phyloP scores from a whole-genome alignment of 371 early-diverging fungal genomes.

The Conidiobolus incongruus region DNA sequence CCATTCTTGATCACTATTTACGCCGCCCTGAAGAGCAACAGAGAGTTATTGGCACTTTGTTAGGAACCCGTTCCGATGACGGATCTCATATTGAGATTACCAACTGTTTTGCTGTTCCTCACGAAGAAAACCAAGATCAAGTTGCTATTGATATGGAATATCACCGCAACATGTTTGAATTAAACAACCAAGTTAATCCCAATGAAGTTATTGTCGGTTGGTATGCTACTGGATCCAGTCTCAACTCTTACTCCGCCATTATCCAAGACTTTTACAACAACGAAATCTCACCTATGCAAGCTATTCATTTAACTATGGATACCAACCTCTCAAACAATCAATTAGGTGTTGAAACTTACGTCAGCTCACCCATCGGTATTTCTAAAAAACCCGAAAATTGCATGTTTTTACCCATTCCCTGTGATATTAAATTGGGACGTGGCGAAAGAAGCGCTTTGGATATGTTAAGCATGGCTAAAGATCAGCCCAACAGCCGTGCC shows the following conservation, averaged over 20 bases:
- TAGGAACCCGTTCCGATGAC: constrained; percentile 66
- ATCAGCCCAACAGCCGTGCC: constrained; percentile 19
- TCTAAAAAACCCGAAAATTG: constrained; percentile 40
- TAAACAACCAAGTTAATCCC: constrained; percentile 74
- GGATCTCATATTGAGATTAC: constrained; percentile 68
- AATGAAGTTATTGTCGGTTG: constrained; percentile 82
- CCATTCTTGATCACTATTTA: constrained; percentile 74
- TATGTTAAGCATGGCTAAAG: constrained; percentile 45
- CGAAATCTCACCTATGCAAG: constrained; percentile 54
- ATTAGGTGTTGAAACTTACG: constrained; percentile 53
- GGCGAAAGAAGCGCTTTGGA: constrained; percentile 73
- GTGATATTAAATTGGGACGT: constrained; percentile 68
- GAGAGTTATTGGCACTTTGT: constrained; percentile 71
- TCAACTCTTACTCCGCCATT: constrained; percentile 54
- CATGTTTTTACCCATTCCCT: constrained; percentile 68
- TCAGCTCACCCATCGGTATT: constrained; percentile 50
- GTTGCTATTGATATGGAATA: constrained; percentile 74
- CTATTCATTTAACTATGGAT: constrained; percentile 76
- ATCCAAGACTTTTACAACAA: constrained; percentile 71
- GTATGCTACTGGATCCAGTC: constrained; percentile 52
- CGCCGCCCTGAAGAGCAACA: constrained; percentile 63
- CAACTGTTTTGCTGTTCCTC: constrained; percentile 68
- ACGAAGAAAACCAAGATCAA: constrained; percentile 37
- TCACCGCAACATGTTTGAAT: constrained; percentile 59
- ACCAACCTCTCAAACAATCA: constrained; percentile 43